Evolutionary conservation across 495 filamentous ascomycete genomes (phyloP).

Genomic region (Talaromyces ruber): DNA sequence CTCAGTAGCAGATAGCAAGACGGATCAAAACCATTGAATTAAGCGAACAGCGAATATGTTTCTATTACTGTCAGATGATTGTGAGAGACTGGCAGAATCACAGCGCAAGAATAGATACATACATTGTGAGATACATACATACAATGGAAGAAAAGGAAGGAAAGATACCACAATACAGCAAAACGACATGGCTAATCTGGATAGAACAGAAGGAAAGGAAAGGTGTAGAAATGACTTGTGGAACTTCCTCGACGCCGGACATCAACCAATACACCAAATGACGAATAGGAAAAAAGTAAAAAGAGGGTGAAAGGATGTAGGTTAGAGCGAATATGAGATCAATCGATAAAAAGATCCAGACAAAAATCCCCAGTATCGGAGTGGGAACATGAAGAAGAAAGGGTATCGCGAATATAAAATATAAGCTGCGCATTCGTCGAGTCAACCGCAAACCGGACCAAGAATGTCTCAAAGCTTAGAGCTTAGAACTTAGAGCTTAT

Average conservation of each 20-base stretch:
- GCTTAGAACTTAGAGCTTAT: constrained; percentile 29
- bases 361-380: constrained; percentile 6
- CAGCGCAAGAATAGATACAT: neutral
- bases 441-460: neutral
- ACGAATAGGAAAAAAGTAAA: neutral
- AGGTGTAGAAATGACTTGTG: neutral
- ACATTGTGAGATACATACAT: constrained; percentile 2
- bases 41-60: neutral
- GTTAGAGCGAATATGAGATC: neutral
- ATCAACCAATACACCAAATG: neutral
- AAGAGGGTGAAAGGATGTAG: neutral
- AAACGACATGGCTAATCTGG: neutral
- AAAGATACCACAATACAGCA: neutral
- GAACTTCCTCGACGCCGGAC: neutral
- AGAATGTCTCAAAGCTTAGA: neutral
- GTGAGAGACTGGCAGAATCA: neutral
- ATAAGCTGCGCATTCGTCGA: neutral
- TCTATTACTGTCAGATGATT: neutral
- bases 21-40: neutral
- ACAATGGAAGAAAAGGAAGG: constrained; percentile 4
- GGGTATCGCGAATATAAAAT: constrained; percentile 7
- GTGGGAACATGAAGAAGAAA: constrained; percentile 6
- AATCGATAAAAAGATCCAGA: constrained; percentile 6
- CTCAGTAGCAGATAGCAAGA: neutral
- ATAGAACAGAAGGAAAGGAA: neutral